Base-by-base conservation (phyloP, 1,284 basidiomycete species). In the Agroathelia rolfsii region DNA sequence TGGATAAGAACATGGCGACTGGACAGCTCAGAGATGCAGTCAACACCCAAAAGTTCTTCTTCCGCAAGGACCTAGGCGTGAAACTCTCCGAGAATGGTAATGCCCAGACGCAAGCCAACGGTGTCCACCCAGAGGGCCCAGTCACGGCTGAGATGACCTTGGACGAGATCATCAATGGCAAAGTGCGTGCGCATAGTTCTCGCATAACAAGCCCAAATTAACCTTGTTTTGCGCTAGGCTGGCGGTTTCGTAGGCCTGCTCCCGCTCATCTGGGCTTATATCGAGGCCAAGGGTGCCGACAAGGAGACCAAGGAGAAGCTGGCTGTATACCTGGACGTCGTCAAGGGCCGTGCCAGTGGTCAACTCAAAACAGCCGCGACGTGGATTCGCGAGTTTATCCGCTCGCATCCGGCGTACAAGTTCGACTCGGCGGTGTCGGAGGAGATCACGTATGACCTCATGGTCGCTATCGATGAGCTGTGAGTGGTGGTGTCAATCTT, bases 1-100 rank as follows among this genome's bases (percentile, higher is more conserved):
- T 98, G 19, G 94, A 98, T 52, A 86, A 88, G 52, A 99, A 99
- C 52, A 97, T 98, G 93, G 70, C 64, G 29, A 70, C 83, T 33
- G 92, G 93, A 1, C 95, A 98, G 56, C 62, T 67, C 36, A 68
- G 94, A 24, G 78, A 90, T 50, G 94, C 92, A 1, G 73, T 81
- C 12, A 63, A 62, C 32, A 59, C 66, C 11, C 68, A 77, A 44
- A 83, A 73, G 53, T 98, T 95, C 61, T 89, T 69, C 61, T 99
- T 99, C 72, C 72, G 93, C 30, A 92, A 85, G 53, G 68, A 84
- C 40, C 72, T 97, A 7, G n/a, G n/a, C n/a, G n/a, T n/a, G n/a
- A n/a, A n/a, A n/a, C n/a, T n/a, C n/a, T n/a, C n/a, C n/a, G n/a
- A n/a, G n/a, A n/a, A n/a, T n/a, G n/a, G n/a, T n/a, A n/a, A n/a